phyloP scores from a whole-genome alignment of 2,329 filamentous ascomycete genomes.

The Bipolaris sorokiniana region DNA sequence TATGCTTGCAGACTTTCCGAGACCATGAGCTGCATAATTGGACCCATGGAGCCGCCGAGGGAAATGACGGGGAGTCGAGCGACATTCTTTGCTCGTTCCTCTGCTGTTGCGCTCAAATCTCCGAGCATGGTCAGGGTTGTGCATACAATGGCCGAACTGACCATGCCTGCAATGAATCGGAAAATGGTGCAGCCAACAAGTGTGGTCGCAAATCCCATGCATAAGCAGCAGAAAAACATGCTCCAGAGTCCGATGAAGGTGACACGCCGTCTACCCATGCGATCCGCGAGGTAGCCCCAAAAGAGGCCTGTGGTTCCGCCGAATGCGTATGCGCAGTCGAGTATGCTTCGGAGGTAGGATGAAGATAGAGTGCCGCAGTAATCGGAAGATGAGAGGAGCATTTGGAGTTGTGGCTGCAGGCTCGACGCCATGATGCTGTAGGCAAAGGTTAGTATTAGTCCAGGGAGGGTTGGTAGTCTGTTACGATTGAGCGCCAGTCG shows the following conservation, averaged over 20 bases:
- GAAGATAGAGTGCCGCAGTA: constrained; percentile 54
- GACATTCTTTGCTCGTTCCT: constrained; percentile 51
- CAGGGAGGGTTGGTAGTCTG: neutral
- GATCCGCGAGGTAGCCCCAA: constrained; percentile 55
- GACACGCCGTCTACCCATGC: constrained; percentile 53
- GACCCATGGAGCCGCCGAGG: constrained; percentile 54
- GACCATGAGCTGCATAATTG: constrained; percentile 53
- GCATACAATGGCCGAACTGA: constrained; percentile 54
- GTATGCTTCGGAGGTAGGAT: constrained; percentile 55
- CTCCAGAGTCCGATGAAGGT: constrained; percentile 53
- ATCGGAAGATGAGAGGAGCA: constrained; percentile 53
- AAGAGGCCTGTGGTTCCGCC: constrained; percentile 54
- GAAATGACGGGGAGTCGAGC: constrained; percentile 54
- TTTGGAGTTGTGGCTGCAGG: constrained; percentile 55
- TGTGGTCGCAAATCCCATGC: constrained; percentile 55
- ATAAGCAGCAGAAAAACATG: constrained; percentile 54
- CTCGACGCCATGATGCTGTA: constrained; percentile 56
- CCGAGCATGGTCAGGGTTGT: constrained; percentile 56
- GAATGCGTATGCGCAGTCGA: constrained; percentile 57
- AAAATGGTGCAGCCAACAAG: constrained; percentile 52
- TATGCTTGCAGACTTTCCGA: constrained; percentile 51
- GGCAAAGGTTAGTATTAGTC: constrained; percentile 12
- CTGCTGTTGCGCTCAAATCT: constrained; percentile 48
- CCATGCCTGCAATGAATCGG: constrained; percentile 53
- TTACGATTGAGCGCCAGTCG: neutral